Evolutionary conservation across 306 rosid species (phyloP), one percentile per base, ranked within the genome.

Genomic region (Sicyos baderoa): DNA sequence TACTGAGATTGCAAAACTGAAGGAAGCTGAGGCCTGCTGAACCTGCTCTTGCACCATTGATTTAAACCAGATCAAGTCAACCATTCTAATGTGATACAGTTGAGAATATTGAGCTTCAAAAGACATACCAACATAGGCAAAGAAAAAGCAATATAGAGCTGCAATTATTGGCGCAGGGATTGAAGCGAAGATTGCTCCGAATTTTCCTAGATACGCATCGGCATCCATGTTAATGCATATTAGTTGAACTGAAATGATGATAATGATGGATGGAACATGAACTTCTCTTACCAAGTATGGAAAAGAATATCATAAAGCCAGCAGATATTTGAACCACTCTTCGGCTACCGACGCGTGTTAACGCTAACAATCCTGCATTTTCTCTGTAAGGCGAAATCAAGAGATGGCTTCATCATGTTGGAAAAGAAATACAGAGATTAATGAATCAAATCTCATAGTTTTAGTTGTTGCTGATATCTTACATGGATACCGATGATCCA

Each of bases 151-250:
- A 56, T 89, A 92, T 54, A 87, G 80, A 50, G 96, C 96, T 71
- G 89, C 96, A 66, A 92, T 66, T 69, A 92, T 92, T 16, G 97
- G 91, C 19, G 89, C 87, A 25, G 97, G 97, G 77, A 92, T 89
- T 56, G 97, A 92, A 82, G 97, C 97, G 69, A 92, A 92, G 60
- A 92, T 87, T 3, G 97, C 97, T 80, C 97, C 97, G 23, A 92
- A 92, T 83, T 92, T 92, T 71, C 95, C 97, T 92, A 72, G 61
- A 78, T 19, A 16, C 0, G 16, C 22, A 47, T 48, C 13, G 3
- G 9, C 18, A 47, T 67, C 19, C 56, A 44, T 45, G 57, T 67
- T 48, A 67, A 16, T 67, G 19, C 37, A 19, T 69, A 63, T 77
- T 25, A 40, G 12, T 44, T 45, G 21, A 65, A 45, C 3, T 19